Percentiles rank a stretch among this genome's conserved stretches.
phyloP scores from a whole-genome alignment of 1,139 yeast species.

The Saccharomyces uvarum region DNA sequence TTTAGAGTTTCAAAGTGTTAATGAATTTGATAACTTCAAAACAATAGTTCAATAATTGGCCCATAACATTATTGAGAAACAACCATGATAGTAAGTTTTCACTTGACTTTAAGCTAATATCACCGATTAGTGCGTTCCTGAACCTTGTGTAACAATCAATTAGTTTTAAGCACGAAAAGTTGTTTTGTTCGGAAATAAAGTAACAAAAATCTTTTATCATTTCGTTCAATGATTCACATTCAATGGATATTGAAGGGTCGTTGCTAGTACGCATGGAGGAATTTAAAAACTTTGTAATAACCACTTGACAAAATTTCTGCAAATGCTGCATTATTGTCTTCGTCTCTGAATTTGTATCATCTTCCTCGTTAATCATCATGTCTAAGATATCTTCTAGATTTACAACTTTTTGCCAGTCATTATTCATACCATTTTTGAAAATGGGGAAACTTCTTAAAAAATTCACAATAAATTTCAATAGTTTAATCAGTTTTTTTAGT shows the following conservation, averaged over 20 bases:
- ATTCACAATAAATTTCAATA: neutral
- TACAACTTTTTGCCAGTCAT: conserved; percentile 1
- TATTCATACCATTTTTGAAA: conserved; percentile 2
- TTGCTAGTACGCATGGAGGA: neutral
- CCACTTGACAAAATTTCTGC: neutral
- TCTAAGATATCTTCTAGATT: neutral
- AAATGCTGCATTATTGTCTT: neutral
- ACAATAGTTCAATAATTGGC: conserved; percentile 3
- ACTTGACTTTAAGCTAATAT: conserved; percentile 1
- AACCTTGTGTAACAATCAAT: conserved; percentile 1
- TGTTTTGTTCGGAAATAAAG: neutral
- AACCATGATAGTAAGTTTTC: conserved; percentile 2
- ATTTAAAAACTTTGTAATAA: neutral
- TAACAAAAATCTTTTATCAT: conserved; percentile 4
- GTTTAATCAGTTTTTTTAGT: neutral
- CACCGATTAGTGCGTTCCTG: neutral
- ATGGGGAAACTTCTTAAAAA: neutral
- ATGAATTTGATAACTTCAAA: conserved; percentile 3
- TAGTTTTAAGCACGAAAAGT: conserved; percentile 1
- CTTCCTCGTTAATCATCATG: neutral
- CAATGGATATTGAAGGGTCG: neutral
- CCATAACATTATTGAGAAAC: conserved; percentile 1
- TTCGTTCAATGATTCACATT: neutral
- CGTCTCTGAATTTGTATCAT: neutral
- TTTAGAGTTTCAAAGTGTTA: neutral